Conservation (phyloP, 352 stramenopile genomes). For the Phytophthora chlamydospora region DNA sequence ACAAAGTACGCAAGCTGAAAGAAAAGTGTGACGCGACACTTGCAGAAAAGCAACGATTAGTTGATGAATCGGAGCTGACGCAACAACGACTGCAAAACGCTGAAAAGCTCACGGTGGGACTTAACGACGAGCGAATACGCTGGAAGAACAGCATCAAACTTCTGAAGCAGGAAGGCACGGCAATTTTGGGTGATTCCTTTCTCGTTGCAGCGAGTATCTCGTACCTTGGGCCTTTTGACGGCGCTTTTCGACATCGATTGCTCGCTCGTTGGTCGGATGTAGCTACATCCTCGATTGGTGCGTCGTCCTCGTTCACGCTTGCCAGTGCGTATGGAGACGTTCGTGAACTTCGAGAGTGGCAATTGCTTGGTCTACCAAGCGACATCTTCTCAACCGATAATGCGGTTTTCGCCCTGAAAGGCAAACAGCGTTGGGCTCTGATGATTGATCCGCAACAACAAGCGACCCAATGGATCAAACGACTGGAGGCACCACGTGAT, state of each 20-base stretch:
- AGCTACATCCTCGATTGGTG: constrained; percentile 19
- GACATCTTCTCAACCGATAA: constrained; percentile 92
- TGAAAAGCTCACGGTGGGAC: constrained; percentile 65
- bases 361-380: constrained; percentile 88
- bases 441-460: constrained; percentile 95
- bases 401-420: constrained; percentile 86
- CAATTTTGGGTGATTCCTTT: constrained; percentile 67
- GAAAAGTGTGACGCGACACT: constrained; percentile 68
- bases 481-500: constrained; percentile 66
- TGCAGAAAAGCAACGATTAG: constrained; percentile 67
- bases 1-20: constrained; percentile 59
- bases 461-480: constrained; percentile 92
- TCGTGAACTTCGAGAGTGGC: constrained; percentile 88
- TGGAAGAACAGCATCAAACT: constrained; percentile 73
- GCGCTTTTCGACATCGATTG: constrained; percentile 41
- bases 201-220: constrained; percentile 62
- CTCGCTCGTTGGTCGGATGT: constrained; percentile 38
- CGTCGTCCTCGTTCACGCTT: constrained; percentile 62
- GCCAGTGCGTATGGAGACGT: constrained; percentile 77
- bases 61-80: constrained; percentile 70
- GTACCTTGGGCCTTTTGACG: constrained; percentile 76
- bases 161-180: constrained; percentile 48
- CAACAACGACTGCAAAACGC: constrained; percentile 58
- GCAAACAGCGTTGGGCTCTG: constrained; percentile 90
- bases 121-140: constrained; percentile 72